These are phyloP conservation scores for Coniella vitis DNA, from an alignment of 2,329 filamentous ascomycete genomes.

Conservation along the genomic window DNA sequence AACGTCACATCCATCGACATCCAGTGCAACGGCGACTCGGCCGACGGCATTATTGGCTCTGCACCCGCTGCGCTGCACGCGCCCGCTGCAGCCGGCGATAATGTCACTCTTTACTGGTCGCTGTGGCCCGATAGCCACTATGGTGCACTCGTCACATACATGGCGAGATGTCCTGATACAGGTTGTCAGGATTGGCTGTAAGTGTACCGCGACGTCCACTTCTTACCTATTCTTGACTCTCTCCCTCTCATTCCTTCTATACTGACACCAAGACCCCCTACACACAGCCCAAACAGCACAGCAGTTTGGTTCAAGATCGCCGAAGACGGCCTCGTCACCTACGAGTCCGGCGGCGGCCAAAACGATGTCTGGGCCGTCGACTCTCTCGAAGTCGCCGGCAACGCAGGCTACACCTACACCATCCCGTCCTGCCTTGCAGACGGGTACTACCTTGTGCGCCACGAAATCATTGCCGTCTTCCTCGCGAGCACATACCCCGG, in stretches of 20 bases:
- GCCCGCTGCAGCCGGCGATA: constrained; percentile 44
- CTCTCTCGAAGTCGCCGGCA: constrained; percentile 36
- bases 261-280: constrained; percentile 15
- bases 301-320: constrained; percentile 53
- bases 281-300: constrained; percentile 4
- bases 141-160: constrained; percentile 51
- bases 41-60: constrained; percentile 40
- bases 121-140: constrained; percentile 43
- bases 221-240: too few relatives aligned
- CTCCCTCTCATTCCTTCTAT: too few relatives aligned
- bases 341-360: constrained; percentile 34
- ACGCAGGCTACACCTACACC: constrained; percentile 41
- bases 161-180: constrained; percentile 49
- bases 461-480: constrained; percentile 51
- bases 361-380: constrained; percentile 41
- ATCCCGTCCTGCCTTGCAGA: constrained; percentile 45
- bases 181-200: constrained; percentile 43
- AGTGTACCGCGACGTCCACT: too few relatives aligned
- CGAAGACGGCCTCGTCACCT: constrained; percentile 30
- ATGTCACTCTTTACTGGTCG: constrained; percentile 49
- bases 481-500: constrained; percentile 41
- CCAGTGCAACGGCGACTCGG: constrained; percentile 49
- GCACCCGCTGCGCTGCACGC: constrained; percentile 48
- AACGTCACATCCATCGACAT: constrained; percentile 34
- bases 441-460: constrained; percentile 52